These are phyloP conservation scores for Pterulicium gracile DNA, from an alignment of 1,284 basidiomycete genomes.

Conservation along the genomic window DNA sequence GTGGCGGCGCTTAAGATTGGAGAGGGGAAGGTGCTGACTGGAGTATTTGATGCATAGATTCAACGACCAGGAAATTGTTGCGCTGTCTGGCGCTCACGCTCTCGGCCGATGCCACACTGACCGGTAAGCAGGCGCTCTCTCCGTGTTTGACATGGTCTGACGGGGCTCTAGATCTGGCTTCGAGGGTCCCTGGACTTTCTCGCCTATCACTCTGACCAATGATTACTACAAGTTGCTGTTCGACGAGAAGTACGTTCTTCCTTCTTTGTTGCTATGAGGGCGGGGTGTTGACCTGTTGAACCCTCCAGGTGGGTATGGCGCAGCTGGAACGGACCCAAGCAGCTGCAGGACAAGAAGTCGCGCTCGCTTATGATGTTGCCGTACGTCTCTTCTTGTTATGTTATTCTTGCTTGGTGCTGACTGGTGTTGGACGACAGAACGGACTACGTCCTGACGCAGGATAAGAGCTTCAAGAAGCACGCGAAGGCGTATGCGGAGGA, in stretches of 20 bases:
- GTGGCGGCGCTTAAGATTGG: conserved; percentile 21
- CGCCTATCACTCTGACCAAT: conserved; percentile 81
- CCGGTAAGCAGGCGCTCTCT: conserved; percentile 31
- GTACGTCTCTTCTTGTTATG: conserved; percentile 29
- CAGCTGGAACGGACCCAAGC: conserved; percentile 89
- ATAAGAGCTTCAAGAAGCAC: conserved; percentile 84
- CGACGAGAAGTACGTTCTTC: conserved; percentile 61
- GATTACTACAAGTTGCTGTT: conserved; percentile 86
- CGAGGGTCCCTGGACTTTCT: conserved; percentile 88
- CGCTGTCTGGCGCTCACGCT: conserved; percentile 89
- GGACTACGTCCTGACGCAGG: conserved; percentile 74
- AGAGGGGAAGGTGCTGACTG: too few relatives aligned
- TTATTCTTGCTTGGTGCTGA: conserved; percentile 6
- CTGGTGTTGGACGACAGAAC: conserved; percentile 33
- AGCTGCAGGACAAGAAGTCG: conserved; percentile 89
- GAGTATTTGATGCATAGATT: conserved; percentile 37
- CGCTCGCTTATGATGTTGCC: conserved; percentile 92
- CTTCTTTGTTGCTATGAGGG: conserved; percentile 2
- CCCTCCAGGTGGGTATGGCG: conserved; percentile 60
- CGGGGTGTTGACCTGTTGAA: conserved; percentile 1
- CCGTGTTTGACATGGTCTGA: neutral
- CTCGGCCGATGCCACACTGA: conserved; percentile 87
- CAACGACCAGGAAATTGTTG: conserved; percentile 96
- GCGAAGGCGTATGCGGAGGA: conserved; percentile 79
- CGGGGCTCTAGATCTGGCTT: conserved; percentile 77